These are phyloP conservation scores for Ramalina peruviana DNA, from an alignment of 495 filamentous ascomycete species.

Conservation along the genomic window DNA sequence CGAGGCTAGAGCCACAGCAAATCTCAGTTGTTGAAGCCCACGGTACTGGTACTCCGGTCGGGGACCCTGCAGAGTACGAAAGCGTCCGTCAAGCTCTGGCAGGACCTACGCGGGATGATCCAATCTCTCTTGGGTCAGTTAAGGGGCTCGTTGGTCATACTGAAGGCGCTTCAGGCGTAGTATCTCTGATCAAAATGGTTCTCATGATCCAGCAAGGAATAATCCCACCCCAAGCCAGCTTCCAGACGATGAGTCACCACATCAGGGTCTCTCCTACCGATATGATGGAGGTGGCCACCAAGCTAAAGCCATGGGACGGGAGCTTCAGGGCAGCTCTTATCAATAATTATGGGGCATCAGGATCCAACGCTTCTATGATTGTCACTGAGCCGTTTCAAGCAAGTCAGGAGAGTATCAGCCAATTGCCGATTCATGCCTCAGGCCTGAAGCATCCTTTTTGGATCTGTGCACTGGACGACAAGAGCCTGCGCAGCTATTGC, in stretches of 20 bases:
- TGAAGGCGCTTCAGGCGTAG: constrained; percentile 22
- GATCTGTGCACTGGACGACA: constrained; percentile 20
- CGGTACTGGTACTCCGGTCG: constrained; percentile 60
- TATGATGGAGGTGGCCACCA: not conserved
- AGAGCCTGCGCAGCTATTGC: constrained; percentile 10
- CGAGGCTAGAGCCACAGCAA: constrained; percentile 45
- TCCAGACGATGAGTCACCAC: constrained; percentile 23
- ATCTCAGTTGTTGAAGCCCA: constrained; percentile 66
- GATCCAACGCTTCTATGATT: constrained; percentile 23
- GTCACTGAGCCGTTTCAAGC: constrained; percentile 37
- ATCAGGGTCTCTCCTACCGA: constrained; percentile 1
- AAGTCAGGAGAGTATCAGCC: not conserved
- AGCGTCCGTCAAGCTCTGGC: constrained; percentile 31
- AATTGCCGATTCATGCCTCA: not conserved
- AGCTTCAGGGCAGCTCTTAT: constrained; percentile 19
- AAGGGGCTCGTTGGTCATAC: constrained; percentile 30
- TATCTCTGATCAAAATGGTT: constrained; percentile 21
- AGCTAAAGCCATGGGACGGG: constrained; percentile 17
- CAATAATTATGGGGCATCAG: constrained; percentile 28
- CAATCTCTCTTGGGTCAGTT: constrained; percentile 20
- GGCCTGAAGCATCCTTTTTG: constrained; percentile 23
- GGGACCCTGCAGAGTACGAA: constrained; percentile 48
- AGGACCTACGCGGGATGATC: constrained; percentile 43
- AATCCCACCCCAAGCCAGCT: constrained; percentile 26
- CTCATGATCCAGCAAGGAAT: constrained; percentile 20